phyloP scores from a whole-genome alignment of 2,329 filamentous ascomycete genomes.

The Chalaropsis ovoidea region DNA sequence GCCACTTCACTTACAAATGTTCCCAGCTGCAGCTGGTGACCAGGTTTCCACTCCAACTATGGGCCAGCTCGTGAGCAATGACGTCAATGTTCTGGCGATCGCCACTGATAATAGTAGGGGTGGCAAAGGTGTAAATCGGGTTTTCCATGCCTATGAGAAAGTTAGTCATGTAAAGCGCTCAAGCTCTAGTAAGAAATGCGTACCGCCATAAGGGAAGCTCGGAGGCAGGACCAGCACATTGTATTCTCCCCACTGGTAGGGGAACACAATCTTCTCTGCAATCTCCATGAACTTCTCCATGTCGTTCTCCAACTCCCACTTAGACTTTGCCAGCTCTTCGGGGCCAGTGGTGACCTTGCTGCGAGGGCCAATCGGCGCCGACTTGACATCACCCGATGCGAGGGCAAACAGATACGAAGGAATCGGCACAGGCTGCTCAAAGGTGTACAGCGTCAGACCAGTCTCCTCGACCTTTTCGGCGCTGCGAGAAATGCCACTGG shows the following conservation, averaged over 20 bases:
- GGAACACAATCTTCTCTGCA: constrained; percentile 70
- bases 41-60: constrained; percentile 82
- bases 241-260: constrained; percentile 90
- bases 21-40: constrained; percentile 73
- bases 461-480: constrained; percentile 40
- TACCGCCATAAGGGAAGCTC: constrained; percentile 77
- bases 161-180: constrained; percentile 25
- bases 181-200: constrained; percentile 30
- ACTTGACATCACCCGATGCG: constrained; percentile 73
- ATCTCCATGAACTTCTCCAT: constrained; percentile 87
- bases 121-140: constrained; percentile 88
- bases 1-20: constrained; percentile 52
- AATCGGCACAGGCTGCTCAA: constrained; percentile 85
- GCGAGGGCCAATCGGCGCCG: constrained; percentile 74
- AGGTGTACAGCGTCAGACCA: constrained; percentile 61
- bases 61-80: constrained; percentile 73
- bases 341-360: constrained; percentile 80
- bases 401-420: constrained; percentile 92
- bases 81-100: constrained; percentile 89
- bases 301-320: constrained; percentile 84
- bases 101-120: constrained; percentile 85
- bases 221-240: constrained; percentile 85
- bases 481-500: constrained; percentile 60
- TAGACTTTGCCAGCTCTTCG: constrained; percentile 70
- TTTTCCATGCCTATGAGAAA: constrained; percentile 63